Evolutionary conservation across 2,329 filamentous ascomycete species (phyloP).

Genomic region (Hymenotorrendiella dingleyae): DNA sequence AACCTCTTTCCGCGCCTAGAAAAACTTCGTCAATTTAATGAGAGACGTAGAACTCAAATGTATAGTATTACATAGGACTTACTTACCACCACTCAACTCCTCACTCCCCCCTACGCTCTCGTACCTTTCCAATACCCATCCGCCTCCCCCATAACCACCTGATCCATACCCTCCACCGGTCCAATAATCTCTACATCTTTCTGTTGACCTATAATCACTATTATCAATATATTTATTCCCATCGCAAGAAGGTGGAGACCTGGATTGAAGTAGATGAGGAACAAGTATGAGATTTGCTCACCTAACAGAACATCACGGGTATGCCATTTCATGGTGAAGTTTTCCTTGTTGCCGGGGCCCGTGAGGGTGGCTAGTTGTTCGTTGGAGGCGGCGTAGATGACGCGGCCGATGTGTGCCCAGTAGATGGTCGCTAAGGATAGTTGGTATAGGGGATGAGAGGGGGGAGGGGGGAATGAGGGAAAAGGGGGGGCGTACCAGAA

Average conservation of each 20-base stretch:
- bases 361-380: slow-evolving; percentile 39
- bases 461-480: slow-evolving; percentile 19
- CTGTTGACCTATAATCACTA: slow-evolving; percentile 42
- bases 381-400: slow-evolving; percentile 46
- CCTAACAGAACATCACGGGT: slow-evolving; percentile 42
- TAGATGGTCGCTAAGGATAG: slow-evolving; percentile 35
- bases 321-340: slow-evolving; percentile 45
- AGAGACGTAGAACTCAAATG: too few species aligned
- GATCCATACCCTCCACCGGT: slow-evolving; percentile 39
- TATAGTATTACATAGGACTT: too few species aligned
- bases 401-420: slow-evolving; percentile 47
- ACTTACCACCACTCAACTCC: too few species aligned
- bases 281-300: too few species aligned
- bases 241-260: too few species aligned
- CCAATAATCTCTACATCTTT: slow-evolving; percentile 44
- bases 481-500: slow-evolving; percentile 28
- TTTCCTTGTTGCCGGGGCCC: slow-evolving; percentile 43
- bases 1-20: too few species aligned
- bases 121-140: slow-evolving; percentile 40
- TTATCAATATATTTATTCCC: too few species aligned
- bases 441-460: background rate
- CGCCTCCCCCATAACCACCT: slow-evolving; percentile 39
- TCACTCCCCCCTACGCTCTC: slow-evolving; percentile 10
- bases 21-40: too few species aligned
- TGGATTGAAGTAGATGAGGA: too few species aligned